phyloP scores from a whole-genome alignment of 495 filamentous ascomycete genomes.

The Neurospora tetrasperma region DNA sequence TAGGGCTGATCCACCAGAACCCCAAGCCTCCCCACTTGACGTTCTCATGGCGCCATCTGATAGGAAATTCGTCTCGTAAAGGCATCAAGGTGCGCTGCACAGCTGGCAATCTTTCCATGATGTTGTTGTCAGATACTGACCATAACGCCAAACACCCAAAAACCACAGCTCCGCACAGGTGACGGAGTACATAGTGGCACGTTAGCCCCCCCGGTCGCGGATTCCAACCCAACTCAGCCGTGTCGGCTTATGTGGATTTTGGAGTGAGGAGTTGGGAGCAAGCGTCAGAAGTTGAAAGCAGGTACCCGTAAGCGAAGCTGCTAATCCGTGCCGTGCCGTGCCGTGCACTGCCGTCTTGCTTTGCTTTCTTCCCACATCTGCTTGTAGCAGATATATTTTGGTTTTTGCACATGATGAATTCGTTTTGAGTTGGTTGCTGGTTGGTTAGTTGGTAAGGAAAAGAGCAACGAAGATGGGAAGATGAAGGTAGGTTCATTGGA shows the following conservation, averaged over 20 bases:
- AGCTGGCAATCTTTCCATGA: background rate
- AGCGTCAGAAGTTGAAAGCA: background rate
- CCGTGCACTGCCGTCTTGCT: background rate
- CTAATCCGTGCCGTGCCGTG: background rate
- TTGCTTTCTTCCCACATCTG: background rate
- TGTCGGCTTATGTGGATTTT: background rate
- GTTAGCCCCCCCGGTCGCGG: too few species aligned
- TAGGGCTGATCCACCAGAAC: background rate
- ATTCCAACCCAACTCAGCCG: background rate
- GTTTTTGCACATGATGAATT: background rate
- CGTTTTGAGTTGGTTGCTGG: background rate
- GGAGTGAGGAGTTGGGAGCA: background rate
- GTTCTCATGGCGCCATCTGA: background rate
- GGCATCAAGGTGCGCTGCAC: background rate
- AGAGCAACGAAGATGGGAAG: background rate
- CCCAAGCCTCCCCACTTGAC: background rate
- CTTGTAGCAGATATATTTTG: background rate
- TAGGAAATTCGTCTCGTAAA: background rate
- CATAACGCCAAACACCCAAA: background rate
- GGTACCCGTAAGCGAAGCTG: background rate
- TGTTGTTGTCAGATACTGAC: background rate
- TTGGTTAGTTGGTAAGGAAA: background rate
- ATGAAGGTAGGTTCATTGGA: background rate
- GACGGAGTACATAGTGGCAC: background rate
- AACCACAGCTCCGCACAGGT: background rate